Evolutionary conservation across 1,284 basidiomycete genomes (phyloP).

Genomic region (Pisolithus thermaeus): DNA sequence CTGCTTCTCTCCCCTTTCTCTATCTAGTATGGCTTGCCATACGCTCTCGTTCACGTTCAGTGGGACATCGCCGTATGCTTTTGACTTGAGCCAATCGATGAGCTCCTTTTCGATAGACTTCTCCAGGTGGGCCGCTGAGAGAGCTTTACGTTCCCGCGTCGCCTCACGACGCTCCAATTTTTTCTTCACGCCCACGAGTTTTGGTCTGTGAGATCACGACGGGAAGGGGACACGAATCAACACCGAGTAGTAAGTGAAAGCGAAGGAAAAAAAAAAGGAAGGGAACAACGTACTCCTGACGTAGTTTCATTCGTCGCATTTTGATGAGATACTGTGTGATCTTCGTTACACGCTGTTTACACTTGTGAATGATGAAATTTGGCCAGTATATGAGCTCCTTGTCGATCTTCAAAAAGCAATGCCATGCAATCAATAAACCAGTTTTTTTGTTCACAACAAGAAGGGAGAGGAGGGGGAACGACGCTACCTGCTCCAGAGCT

Average conservation of each 20-base stretch:
- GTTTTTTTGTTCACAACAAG: too few species aligned
- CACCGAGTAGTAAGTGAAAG: background rate
- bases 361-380: slow-evolving; percentile 96
- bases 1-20: slow-evolving; percentile 48
- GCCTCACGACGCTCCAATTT: slow-evolving; percentile 95
- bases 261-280: background rate
- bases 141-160: slow-evolving; percentile 90
- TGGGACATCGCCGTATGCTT: slow-evolving; percentile 96
- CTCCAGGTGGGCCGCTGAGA: slow-evolving; percentile 91
- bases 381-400: slow-evolving; percentile 96
- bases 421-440: too few species aligned
- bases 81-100: slow-evolving; percentile 90
- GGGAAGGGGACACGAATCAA: background rate
- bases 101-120: slow-evolving; percentile 95
- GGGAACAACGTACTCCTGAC: slow-evolving; percentile 69
- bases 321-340: slow-evolving; percentile 99
- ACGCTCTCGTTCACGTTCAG: slow-evolving; percentile 98
- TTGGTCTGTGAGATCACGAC: slow-evolving; percentile 54
- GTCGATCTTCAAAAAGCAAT: slow-evolving; percentile 65
- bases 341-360: slow-evolving; percentile 98
- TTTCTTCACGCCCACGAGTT: slow-evolving; percentile 93
- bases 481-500: slow-evolving; percentile 82
- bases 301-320: slow-evolving; percentile 87
- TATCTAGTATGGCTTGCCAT: slow-evolving; percentile 87
- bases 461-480: too few species aligned